Conservation (phyloP, 306 rosid species). For the Dryas octopetala region DNA sequence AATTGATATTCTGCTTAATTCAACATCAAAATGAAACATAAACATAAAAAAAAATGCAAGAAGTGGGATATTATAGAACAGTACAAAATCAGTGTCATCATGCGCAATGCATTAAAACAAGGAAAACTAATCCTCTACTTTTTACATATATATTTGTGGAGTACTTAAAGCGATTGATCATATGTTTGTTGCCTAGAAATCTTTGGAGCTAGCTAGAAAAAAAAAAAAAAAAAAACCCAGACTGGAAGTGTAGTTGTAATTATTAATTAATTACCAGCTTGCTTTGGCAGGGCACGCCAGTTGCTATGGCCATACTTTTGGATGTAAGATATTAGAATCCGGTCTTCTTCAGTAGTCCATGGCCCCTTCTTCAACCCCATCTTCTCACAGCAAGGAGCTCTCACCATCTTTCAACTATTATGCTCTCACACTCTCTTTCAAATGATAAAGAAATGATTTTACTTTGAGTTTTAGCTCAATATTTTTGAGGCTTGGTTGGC, state of each 20-base stretch:
- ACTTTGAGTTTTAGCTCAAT: conserved; percentile 1
- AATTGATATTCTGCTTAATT: no score
- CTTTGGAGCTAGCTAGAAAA: neutral
- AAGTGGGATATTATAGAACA: no score
- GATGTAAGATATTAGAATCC: conserved; percentile 57
- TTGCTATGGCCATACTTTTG: conserved; percentile 69
- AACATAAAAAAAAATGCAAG: no score
- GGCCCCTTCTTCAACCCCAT: conserved; percentile 93
- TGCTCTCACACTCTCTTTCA: neutral
- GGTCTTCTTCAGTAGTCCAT: conserved; percentile 88
- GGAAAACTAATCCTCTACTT: no score
- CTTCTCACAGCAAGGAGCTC: conserved; percentile 98
- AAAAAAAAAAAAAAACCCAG: neutral
- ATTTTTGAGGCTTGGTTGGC: neutral
- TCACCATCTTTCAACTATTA: conserved; percentile 54
- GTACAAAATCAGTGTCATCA: no score
- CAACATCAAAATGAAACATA: no score
- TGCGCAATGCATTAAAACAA: no score
- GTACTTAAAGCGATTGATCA: no score
- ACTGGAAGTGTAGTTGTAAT: neutral
- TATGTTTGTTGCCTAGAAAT: neutral
- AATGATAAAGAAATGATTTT: no score
- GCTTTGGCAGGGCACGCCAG: conserved; percentile 98
- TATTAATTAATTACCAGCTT: conserved; percentile 56
- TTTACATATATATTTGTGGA: no score